Percentiles rank a stretch among this genome's conserved stretches.
phyloP scores from a whole-genome alignment of 2,329 filamentous ascomycete genomes.

The Sodiomyces alkalinus region DNA sequence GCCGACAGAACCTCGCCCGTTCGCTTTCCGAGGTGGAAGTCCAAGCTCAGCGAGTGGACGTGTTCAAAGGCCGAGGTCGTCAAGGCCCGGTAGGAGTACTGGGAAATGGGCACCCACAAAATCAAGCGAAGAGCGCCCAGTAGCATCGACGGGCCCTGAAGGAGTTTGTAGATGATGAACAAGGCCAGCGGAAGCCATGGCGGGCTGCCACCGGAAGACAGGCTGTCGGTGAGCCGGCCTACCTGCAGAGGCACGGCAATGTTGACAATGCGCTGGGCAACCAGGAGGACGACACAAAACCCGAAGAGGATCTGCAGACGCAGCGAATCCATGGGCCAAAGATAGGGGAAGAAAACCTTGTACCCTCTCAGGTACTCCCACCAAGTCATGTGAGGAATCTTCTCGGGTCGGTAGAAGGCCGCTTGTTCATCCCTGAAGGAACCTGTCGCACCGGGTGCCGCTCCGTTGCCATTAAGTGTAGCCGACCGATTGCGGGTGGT shows the following conservation, averaged over 20 bases:
- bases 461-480: slow-evolving; percentile 16
- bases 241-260: slow-evolving; percentile 73
- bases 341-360: slow-evolving; percentile 85
- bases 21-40: slow-evolving; percentile 93
- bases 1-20: slow-evolving; percentile 93
- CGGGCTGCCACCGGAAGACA: slow-evolving; percentile 40
- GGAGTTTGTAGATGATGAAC: slow-evolving; percentile 62
- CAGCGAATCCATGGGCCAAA: slow-evolving; percentile 75
- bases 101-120: slow-evolving; percentile 91
- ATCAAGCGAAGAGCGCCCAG: slow-evolving; percentile 69
- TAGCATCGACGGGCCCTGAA: slow-evolving; percentile 81
- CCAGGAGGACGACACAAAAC: slow-evolving; percentile 65
- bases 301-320: slow-evolving; percentile 66
- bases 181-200: slow-evolving; percentile 47
- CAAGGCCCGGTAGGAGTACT: slow-evolving; percentile 89
- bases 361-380: slow-evolving; percentile 92
- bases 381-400: slow-evolving; percentile 78
- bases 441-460: slow-evolving; percentile 24
- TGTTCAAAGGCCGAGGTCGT: slow-evolving; percentile 95
- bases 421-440: slow-evolving; percentile 43
- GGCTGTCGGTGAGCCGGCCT: slow-evolving; percentile 60
- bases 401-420: slow-evolving; percentile 80
- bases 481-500: slow-evolving; percentile 10
- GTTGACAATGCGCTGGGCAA: slow-evolving; percentile 73
- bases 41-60: slow-evolving; percentile 84